Evolutionary conservation across 2,329 filamentous ascomycete species (phyloP), one percentile per base, ranked within the genome.

Genomic region (Microsporum ferrugineum): DNA sequence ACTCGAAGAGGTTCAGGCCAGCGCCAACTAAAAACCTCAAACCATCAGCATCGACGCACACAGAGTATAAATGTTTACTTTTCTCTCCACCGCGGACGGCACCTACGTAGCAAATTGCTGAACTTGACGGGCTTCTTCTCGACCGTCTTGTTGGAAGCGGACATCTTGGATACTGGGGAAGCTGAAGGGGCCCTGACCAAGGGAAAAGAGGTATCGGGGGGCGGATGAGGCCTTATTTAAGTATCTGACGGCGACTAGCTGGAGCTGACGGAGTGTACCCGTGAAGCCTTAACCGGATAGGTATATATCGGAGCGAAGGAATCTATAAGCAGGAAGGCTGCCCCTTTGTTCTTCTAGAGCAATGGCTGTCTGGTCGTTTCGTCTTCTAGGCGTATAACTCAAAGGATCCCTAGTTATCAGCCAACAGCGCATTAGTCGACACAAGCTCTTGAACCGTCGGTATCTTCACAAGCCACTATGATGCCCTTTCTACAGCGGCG

Each of bases 91-190:
- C 31, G 38, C 39, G 36, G 51, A 45, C 41, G 51, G 41, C 41
- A 80, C 80, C 73, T 72, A 84, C 81, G 85, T 72, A 99, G 82
- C 84, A 99, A 78, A 81, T 99, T 99, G 82, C 91, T 96, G 84
- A 97, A 97, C 85, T 96, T 97, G 84, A 99, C 84, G 68, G 94
- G 94, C 85, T 97, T 97, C 88, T 97, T 97, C 87, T 96, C 91
- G 75, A 95, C 80, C 77, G 76, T 79, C 75, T 79, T 76, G 74
- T 79, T 77, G 29, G 63, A 51, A 33, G 68, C 66, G 27, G 65
- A 64, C 38, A 67, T 60, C 17, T 63, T 62, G 55, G 64, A 63
- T 56, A 60, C 65, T 60, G 76, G 80, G 17, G 77, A 74, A 73
- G 72, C 76, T 80, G 78, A 78, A 79, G 78, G 84, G 86, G 88